phyloP scores from a whole-genome alignment of 2,329 filamentous ascomycete species.

The Acrocalymma vagum region DNA sequence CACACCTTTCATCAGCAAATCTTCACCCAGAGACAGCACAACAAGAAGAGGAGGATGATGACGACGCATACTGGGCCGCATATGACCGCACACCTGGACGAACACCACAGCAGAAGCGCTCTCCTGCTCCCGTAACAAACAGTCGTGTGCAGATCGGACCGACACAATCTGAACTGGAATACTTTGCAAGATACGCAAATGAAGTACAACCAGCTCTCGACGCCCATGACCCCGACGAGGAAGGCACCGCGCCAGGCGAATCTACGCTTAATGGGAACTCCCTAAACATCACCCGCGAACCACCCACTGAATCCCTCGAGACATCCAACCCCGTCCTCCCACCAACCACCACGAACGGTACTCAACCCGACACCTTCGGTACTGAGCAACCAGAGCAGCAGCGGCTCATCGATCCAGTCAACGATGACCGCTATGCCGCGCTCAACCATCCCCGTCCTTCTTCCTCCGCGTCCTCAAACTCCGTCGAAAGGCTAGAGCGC shows the following conservation, averaged over 20 bases:
- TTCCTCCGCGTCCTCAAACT: conserved; percentile 52
- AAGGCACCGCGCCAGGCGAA: conserved; percentile 52
- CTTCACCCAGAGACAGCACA: conserved; percentile 22
- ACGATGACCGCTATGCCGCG: conserved; percentile 27
- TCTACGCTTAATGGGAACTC: conserved; percentile 65
- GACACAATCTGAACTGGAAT: conserved; percentile 68
- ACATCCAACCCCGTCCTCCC: conserved; percentile 46
- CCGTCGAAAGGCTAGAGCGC: conserved; percentile 68
- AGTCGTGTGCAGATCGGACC: conserved; percentile 44
- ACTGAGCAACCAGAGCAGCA: conserved; percentile 21
- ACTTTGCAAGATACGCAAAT: conserved; percentile 78
- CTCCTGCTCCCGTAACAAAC: conserved; percentile 64
- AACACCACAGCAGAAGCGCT: conserved; percentile 60
- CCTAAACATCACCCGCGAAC: conserved; percentile 50
- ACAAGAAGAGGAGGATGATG: conserved; percentile 68
- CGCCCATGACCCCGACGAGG: conserved; percentile 81
- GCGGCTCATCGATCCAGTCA: conserved; percentile 30
- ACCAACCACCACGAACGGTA: conserved; percentile 19
- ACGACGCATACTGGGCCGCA: conserved; percentile 85
- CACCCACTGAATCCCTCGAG: conserved; percentile 54
- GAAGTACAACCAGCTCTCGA: conserved; percentile 83
- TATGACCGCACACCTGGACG: conserved; percentile 71
- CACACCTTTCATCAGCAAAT: conserved; percentile 10
- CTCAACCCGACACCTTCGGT: too few species aligned
- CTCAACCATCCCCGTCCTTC: conserved; percentile 45